Evolutionary conservation across 202 grass and related monocot genomes (phyloP), one percentile per base, ranked within the genome.

Genomic region (Zoysia matrella): DNA sequence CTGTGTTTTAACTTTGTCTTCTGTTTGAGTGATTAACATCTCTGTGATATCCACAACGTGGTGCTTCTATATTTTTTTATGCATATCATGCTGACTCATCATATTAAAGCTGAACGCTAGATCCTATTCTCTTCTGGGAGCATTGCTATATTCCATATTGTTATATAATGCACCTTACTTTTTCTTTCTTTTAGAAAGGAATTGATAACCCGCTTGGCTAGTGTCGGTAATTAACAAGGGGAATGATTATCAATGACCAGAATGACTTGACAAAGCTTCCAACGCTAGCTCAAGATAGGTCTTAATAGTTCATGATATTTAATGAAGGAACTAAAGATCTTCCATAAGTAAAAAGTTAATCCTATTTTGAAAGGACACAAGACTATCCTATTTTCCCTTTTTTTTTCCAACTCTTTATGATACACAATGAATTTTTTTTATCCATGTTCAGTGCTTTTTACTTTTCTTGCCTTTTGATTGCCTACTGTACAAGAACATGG

Each of bases 241-340:
- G 12, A 65, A 72, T 13, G 67, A 30, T 71, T 8, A 71, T 46
- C 58, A 11, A 84, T 71, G 65, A 41, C 30, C 39, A 40, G 51
- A 77, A 70, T 53, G 52, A 22, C 22, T 22, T 22, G 22, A 22
- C 22, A 22, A 22, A 22, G 22, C 22, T 22, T 22, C 22, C 22
- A 22, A 22, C 22, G 22, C 22, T 22, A 22, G 22, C 22, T 22
- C 22, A 22, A 22, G 22, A 22, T 22, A 22, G 22, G 22, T 22
- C 22, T 22, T 22, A 22, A 22, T 22, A 22, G 22, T 22, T 22
- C 22, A 22, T 22, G 22, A 22, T 22, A 22, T 22, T 22, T 22
- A 22, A 22, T 22, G 22, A 22, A 22, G 22, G 22, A 22, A 22
- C 22, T 22, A 22, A 22, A 22, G 22, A 22, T 22, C 22, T 22